Base-by-base conservation (phyloP, 2,329 filamentous ascomycete species). In the Botrytis fabae region DNA sequence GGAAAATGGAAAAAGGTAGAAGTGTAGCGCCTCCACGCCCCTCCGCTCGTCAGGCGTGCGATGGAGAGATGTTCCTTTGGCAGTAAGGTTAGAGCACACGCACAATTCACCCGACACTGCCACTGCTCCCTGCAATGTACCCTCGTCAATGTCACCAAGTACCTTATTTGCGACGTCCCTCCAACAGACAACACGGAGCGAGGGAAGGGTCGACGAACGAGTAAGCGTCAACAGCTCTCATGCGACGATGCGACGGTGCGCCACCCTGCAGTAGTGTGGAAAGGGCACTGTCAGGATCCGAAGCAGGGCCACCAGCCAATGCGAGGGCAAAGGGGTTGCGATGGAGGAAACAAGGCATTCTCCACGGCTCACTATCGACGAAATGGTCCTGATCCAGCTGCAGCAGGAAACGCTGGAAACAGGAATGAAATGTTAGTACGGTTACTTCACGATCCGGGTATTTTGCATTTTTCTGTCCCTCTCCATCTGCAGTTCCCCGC, bases 181-280 rank as follows among this genome's bases (percentile, higher is more conserved):
- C 60, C 69, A 64, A 20, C 22, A 51, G 4, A 42, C 4, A 6
- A 1, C 8, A 8, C 42, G 28, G 42, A n/a, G 54, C 25, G 25
- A 5, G 9, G 12, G 51, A 54, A 25, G n/a, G n/a, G 12, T 14
- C 5, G 12, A 54, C 8, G 51, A 38, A 38, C 68, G 68, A 61
- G n/a, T 46, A 61, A 70, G 54, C 40, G 14, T 48, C 28, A 18
- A 46, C 5, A 44, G 32, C 40, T 44, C n/a, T 22, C 5, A 38
- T 38, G 38, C 38, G 38, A 38, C 9, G 38, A 38, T 38, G 38
- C 14, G 35, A 44, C 20, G 35, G 42, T 42, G 35, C 57, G 64
- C 64, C 18, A 42, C 51, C 64, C 42, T 68, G 64, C 64, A 68
- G 64, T 68, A 68, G 64, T 54, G 64, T 6, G 64, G 25, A 18